These are phyloP conservation scores for Aspergillus sp. DNA, from an alignment of 2,329 filamentous ascomycete genomes.

Conservation along the genomic window DNA sequence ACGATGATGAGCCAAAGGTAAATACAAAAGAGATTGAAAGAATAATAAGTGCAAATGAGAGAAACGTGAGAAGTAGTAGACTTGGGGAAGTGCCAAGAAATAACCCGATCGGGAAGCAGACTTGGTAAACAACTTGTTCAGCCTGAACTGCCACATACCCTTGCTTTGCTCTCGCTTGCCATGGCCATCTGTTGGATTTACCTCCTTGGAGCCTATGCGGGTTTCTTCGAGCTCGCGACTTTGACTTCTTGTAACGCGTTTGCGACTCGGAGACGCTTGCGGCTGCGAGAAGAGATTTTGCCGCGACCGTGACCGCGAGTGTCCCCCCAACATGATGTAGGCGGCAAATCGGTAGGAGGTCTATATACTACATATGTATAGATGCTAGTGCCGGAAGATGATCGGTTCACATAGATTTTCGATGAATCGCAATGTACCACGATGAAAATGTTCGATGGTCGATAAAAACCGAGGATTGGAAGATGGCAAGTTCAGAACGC, in stretches of 20 bases:
- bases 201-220: not conserved
- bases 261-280: not conserved
- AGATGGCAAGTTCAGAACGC: not conserved
- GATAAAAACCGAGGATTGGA: not conserved
- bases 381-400: not conserved
- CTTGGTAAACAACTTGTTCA: too few species aligned
- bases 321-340: not conserved
- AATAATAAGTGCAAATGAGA: not conserved
- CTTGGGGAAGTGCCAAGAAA: not conserved
- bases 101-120: not conserved
- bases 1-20: not conserved
- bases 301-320: slow-evolving; percentile 2
- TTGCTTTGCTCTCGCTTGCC: slow-evolving; percentile 8
- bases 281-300: not conserved
- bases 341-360: not conserved
- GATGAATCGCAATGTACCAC: not conserved
- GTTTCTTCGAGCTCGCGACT: slow-evolving; percentile 34
- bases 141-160: slow-evolving; percentile 2
- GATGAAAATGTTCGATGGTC: not conserved
- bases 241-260: slow-evolving; percentile 38
- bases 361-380: not conserved
- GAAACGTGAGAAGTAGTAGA: not conserved
- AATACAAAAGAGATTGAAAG: not conserved
- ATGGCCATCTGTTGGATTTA: not conserved
- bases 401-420: not conserved